Percentiles rank a stretch among this genome's conserved stretches.
Evolutionary conservation across 192 early-diverging fungal species (phyloP).

Genomic region (Entomortierella beljakovae): DNA sequence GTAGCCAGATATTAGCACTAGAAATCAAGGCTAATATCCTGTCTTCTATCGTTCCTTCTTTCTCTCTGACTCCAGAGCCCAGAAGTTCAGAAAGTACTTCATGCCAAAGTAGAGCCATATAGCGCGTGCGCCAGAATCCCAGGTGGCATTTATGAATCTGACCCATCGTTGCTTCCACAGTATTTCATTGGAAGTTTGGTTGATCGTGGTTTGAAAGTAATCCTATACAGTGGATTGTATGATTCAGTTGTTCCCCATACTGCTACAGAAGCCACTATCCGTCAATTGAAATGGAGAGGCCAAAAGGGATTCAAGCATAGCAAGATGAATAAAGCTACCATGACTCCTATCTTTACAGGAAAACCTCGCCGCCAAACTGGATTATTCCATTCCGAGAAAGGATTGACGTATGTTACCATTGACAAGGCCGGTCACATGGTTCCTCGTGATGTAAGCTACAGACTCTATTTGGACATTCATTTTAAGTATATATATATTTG

Average conservation of each 20-base stretch:
- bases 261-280: neutral
- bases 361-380: neutral
- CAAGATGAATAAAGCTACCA: neutral
- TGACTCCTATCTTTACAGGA: neutral
- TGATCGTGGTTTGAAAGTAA: neutral
- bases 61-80: too few relatives aligned
- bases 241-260: neutral
- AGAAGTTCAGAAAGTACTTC: too few relatives aligned
- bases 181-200: neutral
- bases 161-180: neutral
- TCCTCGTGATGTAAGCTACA: neutral
- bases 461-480: too few relatives aligned
- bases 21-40: too few relatives aligned
- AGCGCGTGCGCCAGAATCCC: too few relatives aligned
- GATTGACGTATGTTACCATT: neutral
- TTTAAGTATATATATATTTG: too few relatives aligned
- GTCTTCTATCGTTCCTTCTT: too few relatives aligned
- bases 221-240: neutral
- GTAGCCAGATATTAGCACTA: too few relatives aligned
- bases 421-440: neutral
- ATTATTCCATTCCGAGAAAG: neutral
- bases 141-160: too few relatives aligned
- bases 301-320: neutral
- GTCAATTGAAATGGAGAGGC: neutral
- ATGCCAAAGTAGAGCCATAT: too few relatives aligned